Evolutionary conservation across 345 rosid genomes (phyloP).

Genomic region (Murraya koenigii): DNA sequence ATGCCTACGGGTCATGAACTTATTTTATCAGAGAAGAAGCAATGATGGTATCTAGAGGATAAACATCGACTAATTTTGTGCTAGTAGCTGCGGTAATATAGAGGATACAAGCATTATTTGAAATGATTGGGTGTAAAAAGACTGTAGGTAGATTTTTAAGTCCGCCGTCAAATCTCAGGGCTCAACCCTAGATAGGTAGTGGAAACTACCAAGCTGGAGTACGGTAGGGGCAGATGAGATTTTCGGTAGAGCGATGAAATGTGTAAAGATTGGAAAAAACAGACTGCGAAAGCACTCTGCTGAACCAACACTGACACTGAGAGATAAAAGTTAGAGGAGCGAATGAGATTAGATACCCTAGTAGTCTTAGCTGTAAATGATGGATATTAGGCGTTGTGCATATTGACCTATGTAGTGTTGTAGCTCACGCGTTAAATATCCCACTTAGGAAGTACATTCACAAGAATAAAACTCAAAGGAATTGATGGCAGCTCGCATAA

Average conservation of each 20-base stretch:
- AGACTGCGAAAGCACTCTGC: too few relatives aligned
- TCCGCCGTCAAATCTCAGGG: background rate
- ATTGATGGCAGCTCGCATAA: background rate
- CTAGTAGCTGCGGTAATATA: too few relatives aligned
- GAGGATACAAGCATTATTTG: too few relatives aligned
- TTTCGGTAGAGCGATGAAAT: background rate
- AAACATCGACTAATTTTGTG: too few relatives aligned
- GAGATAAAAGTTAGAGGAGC: too few relatives aligned
- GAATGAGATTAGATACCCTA: background rate
- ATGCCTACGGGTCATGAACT: too few relatives aligned
- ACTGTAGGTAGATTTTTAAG: too few relatives aligned
- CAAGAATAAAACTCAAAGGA: background rate
- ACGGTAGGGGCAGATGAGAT: background rate
- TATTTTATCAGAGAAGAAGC: too few relatives aligned
- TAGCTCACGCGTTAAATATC: background rate
- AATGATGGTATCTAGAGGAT: too few relatives aligned
- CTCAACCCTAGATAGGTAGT: background rate
- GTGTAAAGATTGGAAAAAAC: too few relatives aligned
- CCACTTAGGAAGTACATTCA: background rate
- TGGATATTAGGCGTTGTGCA: background rate
- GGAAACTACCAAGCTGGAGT: background rate
- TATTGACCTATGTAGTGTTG: background rate
- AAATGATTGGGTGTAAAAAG: too few relatives aligned
- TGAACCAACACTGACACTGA: too few relatives aligned
- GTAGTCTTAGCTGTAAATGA: background rate